Evolutionary conservation across 148 eudicot genomes (phyloP), one percentile per base, ranked within the genome.

Genomic region (Chenopodium formosanum): DNA sequence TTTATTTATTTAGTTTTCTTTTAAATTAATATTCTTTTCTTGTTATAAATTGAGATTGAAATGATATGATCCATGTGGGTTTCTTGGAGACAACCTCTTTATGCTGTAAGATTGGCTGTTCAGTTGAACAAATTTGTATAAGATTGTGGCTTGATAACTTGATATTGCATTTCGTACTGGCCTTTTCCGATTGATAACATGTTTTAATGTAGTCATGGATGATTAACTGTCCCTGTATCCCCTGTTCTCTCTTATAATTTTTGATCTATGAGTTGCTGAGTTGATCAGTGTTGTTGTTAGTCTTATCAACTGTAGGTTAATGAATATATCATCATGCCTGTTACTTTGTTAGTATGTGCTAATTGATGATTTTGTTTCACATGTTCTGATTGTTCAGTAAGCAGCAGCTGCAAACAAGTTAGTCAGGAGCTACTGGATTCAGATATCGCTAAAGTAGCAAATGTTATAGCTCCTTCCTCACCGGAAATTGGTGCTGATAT

Each of bases 351-450:
- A 32, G 16, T 19, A n/a, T 50, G 62, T 52, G 12, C 63, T 16
- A 13, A 5, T 37, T 48, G 40, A 27, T 11, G 10, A 50, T 74
- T 48, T 64, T 0, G 7, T 62, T 0, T 4, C 7, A 9, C 22
- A 32, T 63, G n/a, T 62, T 50, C 69, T 27, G 4, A 44, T 65
- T 75, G 23, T 75, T 40, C 58, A 75, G 83, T 34, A 75, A 67
- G 74, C 74, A 81, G 53, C 66, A 62, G 7, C 44, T 37, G 1
- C 44, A 37, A 37, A 5, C 44, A 5, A 37, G 44, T 0, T 5
- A 37, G 22, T 53, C 32, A 9, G 52, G 69, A 65, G 52, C 50
- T 47, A 8, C 47, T 64, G 23, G 63, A 81, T 32, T 37, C 60
- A 12, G 34, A 65, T 2, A 31, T 1, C n/a, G 14, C 27, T 17